Percentiles rank a stretch among this genome's conserved stretches.
These are phyloP conservation scores for Penicillium corylophilum DNA, from an alignment of 2,329 filamentous ascomycete species.

Conservation along the genomic window DNA sequence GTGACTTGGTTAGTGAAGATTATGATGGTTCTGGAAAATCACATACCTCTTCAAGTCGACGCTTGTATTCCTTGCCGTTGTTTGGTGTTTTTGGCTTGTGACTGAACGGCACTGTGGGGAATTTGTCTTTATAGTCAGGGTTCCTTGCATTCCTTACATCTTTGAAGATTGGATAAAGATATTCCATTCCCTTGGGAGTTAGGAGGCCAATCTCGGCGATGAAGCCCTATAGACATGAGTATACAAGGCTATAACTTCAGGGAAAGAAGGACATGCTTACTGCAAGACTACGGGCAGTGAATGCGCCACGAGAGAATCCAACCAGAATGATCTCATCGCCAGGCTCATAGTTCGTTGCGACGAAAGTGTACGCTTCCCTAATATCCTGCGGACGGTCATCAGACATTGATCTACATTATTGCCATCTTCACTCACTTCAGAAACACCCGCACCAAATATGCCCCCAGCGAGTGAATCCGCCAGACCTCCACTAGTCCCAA, in stretches of 20 bases:
- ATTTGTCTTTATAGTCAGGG: constrained; percentile 18
- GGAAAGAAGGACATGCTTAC: constrained; percentile 3
- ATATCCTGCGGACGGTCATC: constrained; percentile 11
- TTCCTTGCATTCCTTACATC: constrained; percentile 15
- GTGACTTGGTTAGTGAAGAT: neutral
- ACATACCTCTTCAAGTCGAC: constrained; percentile 17
- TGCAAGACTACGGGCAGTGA: constrained; percentile 37
- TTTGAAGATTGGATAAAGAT: constrained; percentile 20
- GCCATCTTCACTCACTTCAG: constrained; percentile 10
- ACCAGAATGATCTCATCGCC: constrained; percentile 40
- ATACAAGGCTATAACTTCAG: neutral
- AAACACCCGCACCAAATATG: constrained; percentile 17
- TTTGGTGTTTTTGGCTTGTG: constrained; percentile 12
- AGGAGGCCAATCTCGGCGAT: constrained; percentile 34
- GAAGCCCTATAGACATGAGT: constrained; percentile 21
- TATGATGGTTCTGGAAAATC: too few species aligned
- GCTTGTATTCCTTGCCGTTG: constrained; percentile 11
- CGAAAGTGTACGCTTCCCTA: constrained; percentile 25
- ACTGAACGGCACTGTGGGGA: constrained; percentile 16
- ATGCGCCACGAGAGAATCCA: constrained; percentile 40
- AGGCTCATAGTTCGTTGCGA: constrained; percentile 35
- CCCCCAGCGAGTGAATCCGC: constrained; percentile 16
- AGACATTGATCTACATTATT: neutral
- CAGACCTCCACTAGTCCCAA: constrained; percentile 15
- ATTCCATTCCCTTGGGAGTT: constrained; percentile 16